phyloP scores from a whole-genome alignment of 305 asterid species.

The Solanum hybrid region DNA sequence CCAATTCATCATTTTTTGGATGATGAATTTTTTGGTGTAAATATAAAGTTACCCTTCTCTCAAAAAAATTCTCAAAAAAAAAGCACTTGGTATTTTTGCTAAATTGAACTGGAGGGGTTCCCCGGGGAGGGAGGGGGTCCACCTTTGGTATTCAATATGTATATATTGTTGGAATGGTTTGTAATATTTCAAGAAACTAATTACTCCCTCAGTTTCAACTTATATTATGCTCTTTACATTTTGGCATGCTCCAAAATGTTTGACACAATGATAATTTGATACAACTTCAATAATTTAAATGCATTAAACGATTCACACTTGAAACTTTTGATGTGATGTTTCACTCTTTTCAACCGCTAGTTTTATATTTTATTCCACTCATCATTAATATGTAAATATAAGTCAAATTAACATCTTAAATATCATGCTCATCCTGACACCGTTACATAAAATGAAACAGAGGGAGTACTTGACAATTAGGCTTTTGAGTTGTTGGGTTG shows the following conservation, averaged over 20 bases:
- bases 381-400: not conserved
- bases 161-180: not conserved
- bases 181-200: not conserved
- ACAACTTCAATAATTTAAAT: not conserved
- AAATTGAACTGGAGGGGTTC: not conserved
- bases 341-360: not conserved
- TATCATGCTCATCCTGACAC: not conserved
- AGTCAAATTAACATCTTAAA: not conserved
- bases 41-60: too few relatives aligned
- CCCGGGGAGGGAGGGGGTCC: not conserved
- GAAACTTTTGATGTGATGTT: not conserved
- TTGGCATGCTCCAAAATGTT: not conserved
- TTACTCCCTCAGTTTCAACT: not conserved
- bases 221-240: not conserved
- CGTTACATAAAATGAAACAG: not conserved
- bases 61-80: too few relatives aligned
- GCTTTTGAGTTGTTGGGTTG: not conserved
- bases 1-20: too few relatives aligned
- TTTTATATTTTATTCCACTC: not conserved
- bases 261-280: not conserved
- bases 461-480: not conserved
- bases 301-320: not conserved
- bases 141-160: not conserved
- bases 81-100: not conserved
- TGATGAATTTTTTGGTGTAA: too few relatives aligned